phyloP scores from a whole-genome alignment of 495 filamentous ascomycete species.

The Xylaria longipes region DNA sequence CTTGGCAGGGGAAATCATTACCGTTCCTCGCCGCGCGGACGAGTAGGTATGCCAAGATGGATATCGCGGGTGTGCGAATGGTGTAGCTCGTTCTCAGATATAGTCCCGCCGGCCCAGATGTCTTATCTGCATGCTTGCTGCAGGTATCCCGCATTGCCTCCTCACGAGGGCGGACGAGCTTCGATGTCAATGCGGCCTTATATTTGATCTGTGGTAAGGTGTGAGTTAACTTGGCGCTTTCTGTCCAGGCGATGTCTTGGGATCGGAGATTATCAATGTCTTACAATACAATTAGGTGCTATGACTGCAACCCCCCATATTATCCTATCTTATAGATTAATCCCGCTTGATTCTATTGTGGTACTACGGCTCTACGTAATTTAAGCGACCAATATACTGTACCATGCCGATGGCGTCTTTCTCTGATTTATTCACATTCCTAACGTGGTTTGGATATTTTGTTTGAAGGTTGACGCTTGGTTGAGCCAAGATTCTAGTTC shows the following conservation, averaged over 20 bases:
- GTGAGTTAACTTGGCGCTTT: not conserved
- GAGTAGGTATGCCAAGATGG: slow-evolving; percentile 11
- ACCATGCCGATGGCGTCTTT: not conserved
- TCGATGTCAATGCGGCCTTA: not conserved
- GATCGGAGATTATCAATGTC: slow-evolving; percentile 10
- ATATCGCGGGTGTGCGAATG: not conserved
- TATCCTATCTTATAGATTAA: not conserved
- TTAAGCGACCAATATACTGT: not conserved
- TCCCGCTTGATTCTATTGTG: not conserved
- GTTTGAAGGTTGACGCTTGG: not conserved
- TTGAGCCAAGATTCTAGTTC: slow-evolving; percentile 2
- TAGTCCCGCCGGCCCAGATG: not conserved
- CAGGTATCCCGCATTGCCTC: not conserved
- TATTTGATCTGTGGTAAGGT: not conserved
- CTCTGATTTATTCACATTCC: slow-evolving; percentile 9
- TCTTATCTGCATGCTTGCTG: slow-evolving; percentile 14
- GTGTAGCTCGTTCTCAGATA: slow-evolving; percentile 3
- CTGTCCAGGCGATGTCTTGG: not conserved
- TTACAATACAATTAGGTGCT: not conserved
- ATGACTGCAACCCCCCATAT: slow-evolving; percentile 7
- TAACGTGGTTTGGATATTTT: slow-evolving; percentile 14
- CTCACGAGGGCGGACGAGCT: not conserved
- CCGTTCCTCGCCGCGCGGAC: not conserved
- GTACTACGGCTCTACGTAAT: not conserved
- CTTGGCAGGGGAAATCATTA: slow-evolving; percentile 23